Evolutionary conservation across 768 basidiomycete genomes (phyloP), one percentile per base, ranked within the genome.

Genomic region (Leccinum imitatum): DNA sequence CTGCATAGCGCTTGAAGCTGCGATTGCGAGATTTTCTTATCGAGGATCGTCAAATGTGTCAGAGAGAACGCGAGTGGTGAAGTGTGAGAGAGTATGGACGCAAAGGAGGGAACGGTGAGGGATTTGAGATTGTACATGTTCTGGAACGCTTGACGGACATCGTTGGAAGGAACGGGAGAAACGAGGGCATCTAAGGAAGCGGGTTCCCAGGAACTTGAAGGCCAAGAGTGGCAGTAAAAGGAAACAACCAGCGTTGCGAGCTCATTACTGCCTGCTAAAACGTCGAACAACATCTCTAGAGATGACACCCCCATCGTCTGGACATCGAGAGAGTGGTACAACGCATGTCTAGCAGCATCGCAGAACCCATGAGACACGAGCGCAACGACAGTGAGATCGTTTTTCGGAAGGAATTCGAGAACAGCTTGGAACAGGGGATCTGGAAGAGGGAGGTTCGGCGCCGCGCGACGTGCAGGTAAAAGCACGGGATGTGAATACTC

Each of bases 81-180:
- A 0, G 66, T 56, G 15, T 64, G 57, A 3, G 63, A 60, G 21
- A 73, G 63, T 25, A 71, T 60, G 53, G 63, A 61, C 15, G 58
- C 54, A 50, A 74, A 71, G 13, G 69, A 71, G 11, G 61, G 62
- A 9, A 74, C 35, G 1, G 69, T 71, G 39, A 73, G 67, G 6
- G 58, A 63, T 46, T 62, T 69, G 59, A 73, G 69, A 39, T 73
- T 67, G 9, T 39, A 47, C 73, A 73, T 74, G 35, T 74, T 73
- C 48, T 64, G 67, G 31, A 73, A 62, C 11, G 69, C 73, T 8
- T 19, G 62, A 19, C 65, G 59, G 58, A 74, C 60, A 14, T 68
- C 63, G 25, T 54, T 44, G 8, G 69, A 54, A 30, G 67, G 65
- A 25, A 54, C 23, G 3, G 61, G 55, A 6, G 65, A 44, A 35